These are phyloP conservation scores for Xylariales sp. DNA, from an alignment of 2,329 filamentous ascomycete species.

Conservation along the genomic window DNA sequence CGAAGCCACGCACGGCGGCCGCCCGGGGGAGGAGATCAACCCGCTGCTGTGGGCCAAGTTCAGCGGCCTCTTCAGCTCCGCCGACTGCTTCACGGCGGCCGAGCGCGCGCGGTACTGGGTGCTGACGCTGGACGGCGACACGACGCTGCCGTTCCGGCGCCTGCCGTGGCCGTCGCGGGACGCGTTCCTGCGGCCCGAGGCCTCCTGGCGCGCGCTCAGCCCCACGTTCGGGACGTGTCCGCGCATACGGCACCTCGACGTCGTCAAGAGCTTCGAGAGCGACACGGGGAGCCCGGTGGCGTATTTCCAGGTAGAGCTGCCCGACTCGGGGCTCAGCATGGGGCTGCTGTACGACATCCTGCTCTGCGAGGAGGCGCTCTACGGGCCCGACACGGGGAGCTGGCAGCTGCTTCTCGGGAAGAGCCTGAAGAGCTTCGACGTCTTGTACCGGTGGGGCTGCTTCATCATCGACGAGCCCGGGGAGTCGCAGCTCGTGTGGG, in stretches of 20 bases:
- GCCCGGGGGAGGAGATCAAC: slow-evolving; percentile 10
- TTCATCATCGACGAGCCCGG: slow-evolving; percentile 13
- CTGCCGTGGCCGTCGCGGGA: slow-evolving; percentile 34
- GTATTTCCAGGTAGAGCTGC: slow-evolving; percentile 26
- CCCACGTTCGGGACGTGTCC: slow-evolving; percentile 16
- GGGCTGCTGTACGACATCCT: slow-evolving; percentile 21
- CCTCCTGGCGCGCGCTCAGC: slow-evolving; percentile 36
- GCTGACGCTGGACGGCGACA: slow-evolving; percentile 36
- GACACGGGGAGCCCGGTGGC: slow-evolving; percentile 1
- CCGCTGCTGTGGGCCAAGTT: slow-evolving; percentile 31
- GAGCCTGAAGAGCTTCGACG: slow-evolving; percentile 26
- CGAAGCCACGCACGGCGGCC: neutral
- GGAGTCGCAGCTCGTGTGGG: slow-evolving; percentile 10
- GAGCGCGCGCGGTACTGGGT: slow-evolving; percentile 27
- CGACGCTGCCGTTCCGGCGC: slow-evolving; percentile 34
- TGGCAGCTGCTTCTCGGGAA: slow-evolving; percentile 23
- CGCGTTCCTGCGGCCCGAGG: slow-evolving; percentile 31
- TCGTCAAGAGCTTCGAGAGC: slow-evolving; percentile 23
- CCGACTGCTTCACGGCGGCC: slow-evolving; percentile 32
- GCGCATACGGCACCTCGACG: slow-evolving; percentile 9
- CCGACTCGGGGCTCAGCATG: slow-evolving; percentile 20
- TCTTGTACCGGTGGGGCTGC: slow-evolving; percentile 25
- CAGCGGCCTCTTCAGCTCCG: slow-evolving; percentile 32
- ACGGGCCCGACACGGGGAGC: slow-evolving; percentile 9
- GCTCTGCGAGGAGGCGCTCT: slow-evolving; percentile 29